Conservation (phyloP, 2,329 filamentous ascomycete species). For the Hymenoscyphus linearis region DNA sequence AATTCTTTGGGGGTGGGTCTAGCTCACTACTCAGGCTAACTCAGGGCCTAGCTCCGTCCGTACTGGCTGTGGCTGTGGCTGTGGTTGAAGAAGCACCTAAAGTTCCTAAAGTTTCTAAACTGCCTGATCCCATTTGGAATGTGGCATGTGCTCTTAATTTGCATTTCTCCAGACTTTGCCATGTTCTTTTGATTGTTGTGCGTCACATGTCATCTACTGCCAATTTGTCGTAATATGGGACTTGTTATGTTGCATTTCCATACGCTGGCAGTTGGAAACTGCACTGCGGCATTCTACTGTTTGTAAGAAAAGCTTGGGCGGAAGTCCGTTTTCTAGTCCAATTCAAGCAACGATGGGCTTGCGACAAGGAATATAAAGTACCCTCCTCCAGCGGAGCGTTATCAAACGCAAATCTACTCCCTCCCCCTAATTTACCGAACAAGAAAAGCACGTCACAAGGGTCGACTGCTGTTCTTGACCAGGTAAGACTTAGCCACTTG, state of each 20-base stretch:
- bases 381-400: background rate
- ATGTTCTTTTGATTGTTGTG: constrained; percentile 7
- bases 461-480: constrained; percentile 3
- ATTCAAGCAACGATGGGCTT: background rate
- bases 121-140: constrained; percentile 9
- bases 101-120: no score
- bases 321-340: background rate
- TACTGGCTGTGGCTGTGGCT: no score
- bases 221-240: constrained; percentile 4
- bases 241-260: background rate
- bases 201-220: constrained; percentile 8
- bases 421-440: background rate
- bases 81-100: no score
- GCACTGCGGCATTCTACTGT: background rate
- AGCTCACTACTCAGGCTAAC: no score
- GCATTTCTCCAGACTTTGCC: constrained; percentile 7
- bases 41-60: background rate
- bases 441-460: constrained; percentile 7
- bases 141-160: background rate
- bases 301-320: constrained; percentile 1
- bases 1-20: no score
- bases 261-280: constrained; percentile 1
- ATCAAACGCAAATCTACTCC: constrained; percentile 1
- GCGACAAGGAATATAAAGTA: constrained; percentile 1
- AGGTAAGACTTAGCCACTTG: constrained; percentile 11